A percentile compares a stretch with the other conserved stretches of the same genome.
Evolutionary conservation across 176 grass and related monocot genomes (phyloP).

Genomic region (Eragrostis curvula): DNA sequence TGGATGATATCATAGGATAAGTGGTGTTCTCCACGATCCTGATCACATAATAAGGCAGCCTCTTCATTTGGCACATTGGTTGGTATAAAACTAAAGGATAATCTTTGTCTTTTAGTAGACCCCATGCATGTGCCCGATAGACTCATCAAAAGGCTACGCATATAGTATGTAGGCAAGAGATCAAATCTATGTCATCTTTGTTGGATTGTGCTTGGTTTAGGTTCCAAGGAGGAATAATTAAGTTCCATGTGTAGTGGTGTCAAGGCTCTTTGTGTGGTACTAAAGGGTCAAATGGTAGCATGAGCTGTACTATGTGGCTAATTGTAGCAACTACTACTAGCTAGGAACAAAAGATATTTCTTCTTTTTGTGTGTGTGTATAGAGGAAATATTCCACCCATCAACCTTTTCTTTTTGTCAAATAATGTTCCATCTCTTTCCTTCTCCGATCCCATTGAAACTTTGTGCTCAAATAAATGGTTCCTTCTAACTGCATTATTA

Average conservation of each 20-base stretch:
- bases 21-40: conserved; percentile 35
- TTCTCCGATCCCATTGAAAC: not conserved
- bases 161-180: conserved; percentile 9
- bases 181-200: conserved; percentile 41
- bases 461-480: conserved; percentile 14
- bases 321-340: conserved; percentile 8
- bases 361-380: conserved; percentile 9
- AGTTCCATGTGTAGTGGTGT: conserved; percentile 30
- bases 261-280: conserved; percentile 1
- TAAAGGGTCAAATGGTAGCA: conserved; percentile 34
- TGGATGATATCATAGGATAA: conserved; percentile 27
- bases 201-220: conserved; percentile 25
- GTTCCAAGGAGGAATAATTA: conserved; percentile 48
- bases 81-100: conserved; percentile 41
- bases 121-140: conserved; percentile 24
- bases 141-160: conserved; percentile 43
- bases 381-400: conserved; percentile 16
- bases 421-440: conserved; percentile 42
- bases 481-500: conserved; percentile 49
- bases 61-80: conserved; percentile 29
- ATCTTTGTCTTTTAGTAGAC: conserved; percentile 23
- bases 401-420: conserved; percentile 41
- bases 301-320: conserved; percentile 22
- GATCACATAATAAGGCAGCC: conserved; percentile 20
- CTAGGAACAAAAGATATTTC: conserved; percentile 35